These are phyloP conservation scores for Xylaria nigripes DNA, from an alignment of 495 filamentous ascomycete species.

Conservation along the genomic window DNA sequence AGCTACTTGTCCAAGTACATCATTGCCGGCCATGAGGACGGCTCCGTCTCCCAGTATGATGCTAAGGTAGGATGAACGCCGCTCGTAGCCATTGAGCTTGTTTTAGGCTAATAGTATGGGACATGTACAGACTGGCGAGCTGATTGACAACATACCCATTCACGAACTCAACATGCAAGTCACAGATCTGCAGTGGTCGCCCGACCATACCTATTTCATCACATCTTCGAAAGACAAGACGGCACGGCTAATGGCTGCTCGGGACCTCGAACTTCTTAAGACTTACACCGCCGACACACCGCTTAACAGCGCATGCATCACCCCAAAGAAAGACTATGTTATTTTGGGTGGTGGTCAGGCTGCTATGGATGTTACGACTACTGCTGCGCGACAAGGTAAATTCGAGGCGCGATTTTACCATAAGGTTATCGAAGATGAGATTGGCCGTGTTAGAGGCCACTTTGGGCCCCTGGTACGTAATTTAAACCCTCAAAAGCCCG, in stretches of 20 bases:
- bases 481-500: not conserved
- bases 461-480: conserved; percentile 84
- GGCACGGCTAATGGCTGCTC: conserved; percentile 71
- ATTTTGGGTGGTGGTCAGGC: conserved; percentile 97
- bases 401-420: conserved; percentile 99
- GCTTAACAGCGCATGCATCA: conserved; percentile 88
- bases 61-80: conserved; percentile 56
- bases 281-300: conserved; percentile 91
- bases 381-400: conserved; percentile 85
- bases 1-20: conserved; percentile 88
- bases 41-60: conserved; percentile 88
- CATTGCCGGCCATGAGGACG: conserved; percentile 95
- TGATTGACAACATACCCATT: conserved; percentile 64
- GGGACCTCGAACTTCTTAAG: conserved; percentile 84
- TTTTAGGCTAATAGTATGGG: conserved; percentile 6
- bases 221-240: conserved; percentile 97
- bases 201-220: conserved; percentile 94
- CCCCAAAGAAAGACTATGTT: conserved; percentile 90
- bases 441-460: conserved; percentile 90
- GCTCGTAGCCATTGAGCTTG: not conserved
- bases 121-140: conserved; percentile 64
- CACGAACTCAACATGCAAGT: conserved; percentile 80
- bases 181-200: conserved; percentile 89
- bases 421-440: conserved; percentile 98
- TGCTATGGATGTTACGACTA: conserved; percentile 98